Conservation (phyloP, 768 basidiomycete genomes). For the Hericium alpestre region DNA sequence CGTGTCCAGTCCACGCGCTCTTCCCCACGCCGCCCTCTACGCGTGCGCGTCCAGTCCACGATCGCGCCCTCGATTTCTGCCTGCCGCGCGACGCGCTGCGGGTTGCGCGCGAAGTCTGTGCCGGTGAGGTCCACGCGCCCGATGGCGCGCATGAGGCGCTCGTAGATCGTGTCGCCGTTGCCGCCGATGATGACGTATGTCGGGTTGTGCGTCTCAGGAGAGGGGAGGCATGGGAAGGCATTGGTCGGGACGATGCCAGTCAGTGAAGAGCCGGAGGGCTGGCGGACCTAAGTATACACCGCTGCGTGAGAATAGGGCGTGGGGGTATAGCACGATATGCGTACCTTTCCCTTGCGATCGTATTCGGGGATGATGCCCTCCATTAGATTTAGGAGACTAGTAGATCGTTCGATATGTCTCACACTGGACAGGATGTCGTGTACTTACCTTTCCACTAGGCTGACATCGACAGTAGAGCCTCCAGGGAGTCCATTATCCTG, state of each 20-base stretch:
- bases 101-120: conserved; percentile 34
- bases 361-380: conserved; percentile 70
- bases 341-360: conserved; percentile 54
- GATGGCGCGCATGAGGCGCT: conserved; percentile 52
- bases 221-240: conserved; percentile 55
- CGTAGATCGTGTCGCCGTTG: conserved; percentile 63
- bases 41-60: not conserved
- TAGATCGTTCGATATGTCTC: not conserved
- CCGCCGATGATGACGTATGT: conserved; percentile 63
- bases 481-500: conserved; percentile 18
- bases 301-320: not conserved
- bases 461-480: conserved; percentile 61
- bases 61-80: conserved; percentile 14
- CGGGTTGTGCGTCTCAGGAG: conserved; percentile 26
- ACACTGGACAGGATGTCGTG: not conserved
- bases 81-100: conserved; percentile 31
- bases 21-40: too few species aligned
- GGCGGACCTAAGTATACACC: conserved; percentile 28
- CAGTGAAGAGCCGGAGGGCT: conserved; percentile 65
- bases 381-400: conserved; percentile 67
- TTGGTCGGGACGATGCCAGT: conserved; percentile 72
- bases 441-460: conserved; percentile 57
- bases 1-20: too few species aligned
- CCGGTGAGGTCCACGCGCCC: conserved; percentile 50
- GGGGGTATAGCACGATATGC: not conserved